A percentile compares a stretch with the other conserved stretches of the same genome.
These are phyloP conservation scores for Zea luxurians DNA, from an alignment of 176 grass and related monocot genomes.

Conservation along the genomic window DNA sequence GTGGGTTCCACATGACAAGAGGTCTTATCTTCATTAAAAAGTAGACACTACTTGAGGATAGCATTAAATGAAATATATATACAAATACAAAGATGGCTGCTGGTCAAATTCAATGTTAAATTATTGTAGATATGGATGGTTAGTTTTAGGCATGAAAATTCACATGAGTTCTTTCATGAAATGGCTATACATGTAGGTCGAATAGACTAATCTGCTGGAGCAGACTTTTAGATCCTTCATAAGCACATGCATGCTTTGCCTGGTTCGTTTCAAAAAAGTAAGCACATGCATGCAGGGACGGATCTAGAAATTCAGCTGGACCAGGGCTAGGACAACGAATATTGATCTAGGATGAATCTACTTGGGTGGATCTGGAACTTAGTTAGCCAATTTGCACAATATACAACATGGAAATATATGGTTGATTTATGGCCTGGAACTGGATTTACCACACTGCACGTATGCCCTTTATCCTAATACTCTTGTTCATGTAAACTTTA, in stretches of 20 bases:
- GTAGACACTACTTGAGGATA: conserved; percentile 37
- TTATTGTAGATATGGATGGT: not conserved
- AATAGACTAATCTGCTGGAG: not conserved
- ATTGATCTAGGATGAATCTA: not conserved
- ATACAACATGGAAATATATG: not conserved
- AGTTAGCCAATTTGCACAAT: not conserved
- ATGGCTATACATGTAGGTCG: not conserved
- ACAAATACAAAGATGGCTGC: conserved; percentile 8
- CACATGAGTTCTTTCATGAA: not conserved
- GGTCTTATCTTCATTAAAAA: conserved; percentile 80
- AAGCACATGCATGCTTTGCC: not conserved
- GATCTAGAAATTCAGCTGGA: not conserved
- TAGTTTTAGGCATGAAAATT: conserved; percentile 9
- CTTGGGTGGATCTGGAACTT: not conserved
- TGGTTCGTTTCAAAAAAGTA: not conserved
- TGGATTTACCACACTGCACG: not conserved
- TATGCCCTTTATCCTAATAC: not conserved
- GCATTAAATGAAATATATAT: not conserved
- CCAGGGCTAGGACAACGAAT: not conserved
- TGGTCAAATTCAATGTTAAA: not conserved
- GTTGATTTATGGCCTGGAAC: not conserved
- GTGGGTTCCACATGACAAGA: conserved; percentile 96
- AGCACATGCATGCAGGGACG: not conserved
- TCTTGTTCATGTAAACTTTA: not conserved
- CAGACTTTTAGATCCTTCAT: conserved; percentile 10